A percentile compares a stretch with the other conserved stretches of the same genome.
Evolutionary conservation across 148 eudicot species (phyloP).

Genomic region (Suaeda aralocaspica): DNA sequence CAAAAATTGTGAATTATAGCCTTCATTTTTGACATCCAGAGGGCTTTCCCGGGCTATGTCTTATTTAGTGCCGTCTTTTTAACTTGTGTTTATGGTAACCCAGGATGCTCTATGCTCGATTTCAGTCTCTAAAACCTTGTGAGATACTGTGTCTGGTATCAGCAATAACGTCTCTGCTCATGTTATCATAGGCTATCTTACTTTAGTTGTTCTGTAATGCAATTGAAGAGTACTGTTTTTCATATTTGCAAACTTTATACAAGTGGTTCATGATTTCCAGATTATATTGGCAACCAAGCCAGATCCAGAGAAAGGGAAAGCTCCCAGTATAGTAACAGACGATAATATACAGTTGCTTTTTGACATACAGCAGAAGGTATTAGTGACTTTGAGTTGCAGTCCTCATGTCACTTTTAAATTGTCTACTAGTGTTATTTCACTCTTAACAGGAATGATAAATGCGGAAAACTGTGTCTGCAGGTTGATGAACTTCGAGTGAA

Average conservation of each 20-base stretch:
- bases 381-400: constrained; percentile 2
- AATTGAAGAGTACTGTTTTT: neutral
- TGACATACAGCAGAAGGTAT: constrained; percentile 67
- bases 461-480: constrained; percentile 30
- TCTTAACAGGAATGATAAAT: too few relatives aligned
- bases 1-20: too few relatives aligned
- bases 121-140: too few relatives aligned
- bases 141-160: too few relatives aligned
- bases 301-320: constrained; percentile 38
- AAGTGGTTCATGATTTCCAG: constrained; percentile 27
- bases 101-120: too few relatives aligned
- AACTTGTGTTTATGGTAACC: too few relatives aligned
- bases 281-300: constrained; percentile 55
- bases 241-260: constrained; percentile 9
- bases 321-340: constrained; percentile 59
- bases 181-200: neutral
- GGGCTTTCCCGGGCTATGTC: too few relatives aligned
- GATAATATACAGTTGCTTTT: constrained; percentile 62
- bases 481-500: constrained; percentile 53
- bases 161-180: neutral
- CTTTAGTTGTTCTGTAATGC: neutral
- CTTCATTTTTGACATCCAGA: too few relatives aligned
- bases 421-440: neutral
- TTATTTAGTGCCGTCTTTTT: too few relatives aligned
- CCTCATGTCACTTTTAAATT: neutral